phyloP scores from a whole-genome alignment of 345 rosid genomes.

The Sapria himalayana region DNA sequence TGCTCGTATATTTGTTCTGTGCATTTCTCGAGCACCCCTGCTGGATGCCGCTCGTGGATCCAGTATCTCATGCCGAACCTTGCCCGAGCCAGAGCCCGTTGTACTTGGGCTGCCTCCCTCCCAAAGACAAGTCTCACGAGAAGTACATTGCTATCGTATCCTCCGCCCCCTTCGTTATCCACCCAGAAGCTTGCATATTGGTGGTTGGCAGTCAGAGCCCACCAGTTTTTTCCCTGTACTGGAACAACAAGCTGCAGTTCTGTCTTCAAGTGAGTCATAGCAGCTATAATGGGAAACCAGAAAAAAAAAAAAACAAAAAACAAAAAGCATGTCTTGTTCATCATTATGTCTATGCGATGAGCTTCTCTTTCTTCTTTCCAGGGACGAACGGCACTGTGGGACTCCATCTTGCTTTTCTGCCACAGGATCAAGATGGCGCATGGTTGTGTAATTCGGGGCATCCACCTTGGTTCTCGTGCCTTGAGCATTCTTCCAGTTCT shows the following conservation, averaged over 20 bases:
- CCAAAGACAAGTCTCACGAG: conserved; percentile 85
- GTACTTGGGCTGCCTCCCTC: conserved; percentile 63
- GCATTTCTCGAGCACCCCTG: conserved; percentile 89
- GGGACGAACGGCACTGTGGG: conserved; percentile 93
- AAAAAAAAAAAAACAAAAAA: neutral
- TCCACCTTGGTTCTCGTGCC: conserved; percentile 80
- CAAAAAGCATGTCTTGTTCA: neutral
- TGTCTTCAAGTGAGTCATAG: conserved; percentile 62
- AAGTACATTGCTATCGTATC: conserved; percentile 58
- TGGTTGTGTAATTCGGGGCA: conserved; percentile 63
- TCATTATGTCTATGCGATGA: neutral
- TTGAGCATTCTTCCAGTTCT: conserved; percentile 55
- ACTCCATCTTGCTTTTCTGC: conserved; percentile 56
- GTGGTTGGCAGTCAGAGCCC: conserved; percentile 54
- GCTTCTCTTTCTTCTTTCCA: conserved; percentile 14
- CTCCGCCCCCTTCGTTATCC: conserved; percentile 47
- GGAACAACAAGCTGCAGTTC: conserved; percentile 76
- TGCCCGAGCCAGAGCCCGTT: conserved; percentile 78
- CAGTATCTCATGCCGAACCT: conserved; percentile 55
- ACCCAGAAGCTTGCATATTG: conserved; percentile 72
- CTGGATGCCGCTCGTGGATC: conserved; percentile 96
- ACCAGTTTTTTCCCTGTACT: conserved; percentile 59
- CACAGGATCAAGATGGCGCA: conserved; percentile 59
- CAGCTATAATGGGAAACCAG: neutral
- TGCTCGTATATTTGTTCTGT: conserved; percentile 75